phyloP scores from a whole-genome alignment of 441 rosid genomes.

The Hura crepitans region DNA sequence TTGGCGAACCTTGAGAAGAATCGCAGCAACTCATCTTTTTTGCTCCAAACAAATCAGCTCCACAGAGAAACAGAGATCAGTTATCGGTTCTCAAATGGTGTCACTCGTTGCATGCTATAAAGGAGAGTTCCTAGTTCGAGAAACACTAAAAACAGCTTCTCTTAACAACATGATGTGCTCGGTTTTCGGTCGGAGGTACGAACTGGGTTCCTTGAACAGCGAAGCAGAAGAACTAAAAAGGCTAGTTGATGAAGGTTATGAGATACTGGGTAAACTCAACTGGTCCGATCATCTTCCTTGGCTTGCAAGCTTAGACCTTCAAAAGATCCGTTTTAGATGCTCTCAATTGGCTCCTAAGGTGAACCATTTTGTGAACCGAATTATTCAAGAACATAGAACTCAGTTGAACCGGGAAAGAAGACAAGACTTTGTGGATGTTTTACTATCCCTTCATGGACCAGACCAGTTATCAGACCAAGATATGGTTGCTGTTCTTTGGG shows the following conservation, averaged over 20 bases:
- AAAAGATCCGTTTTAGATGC: slow-evolving; percentile 46
- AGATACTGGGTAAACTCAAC: slow-evolving; percentile 45
- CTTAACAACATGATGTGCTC: slow-evolving; percentile 62
- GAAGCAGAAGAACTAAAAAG: slow-evolving; percentile 34
- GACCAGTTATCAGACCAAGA: slow-evolving; percentile 47
- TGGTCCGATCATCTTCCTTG: slow-evolving; percentile 62
- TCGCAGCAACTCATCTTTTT: slow-evolving; percentile 45
- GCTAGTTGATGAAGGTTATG: slow-evolving; percentile 55
- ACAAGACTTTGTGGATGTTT: slow-evolving; percentile 50
- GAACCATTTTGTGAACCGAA: slow-evolving; percentile 44
- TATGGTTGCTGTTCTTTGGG: slow-evolving; percentile 62
- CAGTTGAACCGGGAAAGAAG: slow-evolving; percentile 10
- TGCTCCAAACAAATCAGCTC: slow-evolving; percentile 40
- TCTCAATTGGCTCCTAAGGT: slow-evolving; percentile 43
- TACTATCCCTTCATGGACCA: slow-evolving; percentile 44
- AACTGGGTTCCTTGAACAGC: slow-evolving; percentile 18
- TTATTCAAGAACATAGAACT: slow-evolving; percentile 38
- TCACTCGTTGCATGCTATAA: slow-evolving; percentile 28
- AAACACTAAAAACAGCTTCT: slow-evolving; percentile 43
- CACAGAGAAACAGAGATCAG: slow-evolving; percentile 33
- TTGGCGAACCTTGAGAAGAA: slow-evolving; percentile 45
- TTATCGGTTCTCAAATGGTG: slow-evolving; percentile 42
- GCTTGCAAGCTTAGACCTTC: slow-evolving; percentile 42
- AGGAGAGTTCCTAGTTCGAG: slow-evolving; percentile 28
- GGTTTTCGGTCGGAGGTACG: slow-evolving; percentile 45